These are phyloP conservation scores for Colletotrichum tabaci DNA, from an alignment of 2,329 filamentous ascomycete genomes.

Conservation along the genomic window DNA sequence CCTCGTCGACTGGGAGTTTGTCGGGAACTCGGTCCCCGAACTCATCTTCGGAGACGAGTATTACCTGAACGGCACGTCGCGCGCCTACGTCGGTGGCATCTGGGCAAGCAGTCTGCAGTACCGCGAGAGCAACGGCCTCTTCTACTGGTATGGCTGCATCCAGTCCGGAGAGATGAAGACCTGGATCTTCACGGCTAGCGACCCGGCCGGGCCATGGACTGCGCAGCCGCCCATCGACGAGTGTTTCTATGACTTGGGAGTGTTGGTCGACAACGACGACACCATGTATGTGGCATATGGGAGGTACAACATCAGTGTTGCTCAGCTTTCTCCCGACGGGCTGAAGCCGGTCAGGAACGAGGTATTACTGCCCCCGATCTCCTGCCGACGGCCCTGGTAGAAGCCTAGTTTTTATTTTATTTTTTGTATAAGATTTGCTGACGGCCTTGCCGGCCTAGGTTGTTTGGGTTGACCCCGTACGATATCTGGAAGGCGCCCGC, in stretches of 20 bases:
- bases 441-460: slow-evolving; percentile 3
- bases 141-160: slow-evolving; percentile 44
- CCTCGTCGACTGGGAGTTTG: slow-evolving; percentile 60
- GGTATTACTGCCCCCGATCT: neutral
- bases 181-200: slow-evolving; percentile 41
- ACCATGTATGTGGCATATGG: slow-evolving; percentile 60
- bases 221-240: slow-evolving; percentile 40
- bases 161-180: slow-evolving; percentile 36
- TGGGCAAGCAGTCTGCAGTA: slow-evolving; percentile 65
- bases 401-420: too few species aligned
- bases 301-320: slow-evolving; percentile 44
- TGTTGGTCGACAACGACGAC: slow-evolving; percentile 58
- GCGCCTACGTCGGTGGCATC: slow-evolving; percentile 66
- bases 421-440: neutral
- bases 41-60: slow-evolving; percentile 61
- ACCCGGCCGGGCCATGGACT: slow-evolving; percentile 35
- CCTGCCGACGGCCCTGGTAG: neutral
- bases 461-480: slow-evolving; percentile 23
- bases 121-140: slow-evolving; percentile 41
- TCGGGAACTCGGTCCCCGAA: slow-evolving; percentile 54
- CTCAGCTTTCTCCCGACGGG: slow-evolving; percentile 33
- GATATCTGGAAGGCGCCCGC: slow-evolving; percentile 62
- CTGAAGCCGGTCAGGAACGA: slow-evolving; percentile 21
- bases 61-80: slow-evolving; percentile 57
- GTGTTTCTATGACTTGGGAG: slow-evolving; percentile 36